Evolutionary conservation across 257 asterid genomes (phyloP), one percentile per base, ranked within the genome.

Genomic region (Misopates orontium): DNA sequence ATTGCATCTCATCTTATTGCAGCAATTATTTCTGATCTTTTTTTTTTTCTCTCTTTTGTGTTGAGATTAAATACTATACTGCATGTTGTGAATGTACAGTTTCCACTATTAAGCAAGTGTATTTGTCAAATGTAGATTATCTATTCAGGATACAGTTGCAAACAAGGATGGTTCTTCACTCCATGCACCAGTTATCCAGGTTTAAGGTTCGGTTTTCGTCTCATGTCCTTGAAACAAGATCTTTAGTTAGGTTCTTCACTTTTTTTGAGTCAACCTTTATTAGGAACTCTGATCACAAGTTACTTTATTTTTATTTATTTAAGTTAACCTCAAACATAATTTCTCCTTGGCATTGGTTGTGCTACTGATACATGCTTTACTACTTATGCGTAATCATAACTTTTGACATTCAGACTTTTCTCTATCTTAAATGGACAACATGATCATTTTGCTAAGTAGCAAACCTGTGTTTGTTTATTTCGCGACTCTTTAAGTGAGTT

Each of bases 131-230:
- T 76, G 77, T 83, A 91, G 98, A 70, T 91, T 62, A 88, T 91
- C 68, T 91, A 91, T 79, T 85, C 95, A 36, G 96, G 98, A 78
- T 91, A 82, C 79, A 88, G 95, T 80, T 91, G 96, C 90, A 79
- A 71, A 67, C 96, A 91, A 71, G 98, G 96, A 18, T 91, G 98
- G 98, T 91, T 91, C 84, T 88, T 88, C 79, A 85, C 98, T 28
- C 98, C 98, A 40, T 91, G 98, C 80, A 83, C 79, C 77, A 82
- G 90, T 61, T 84, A 79, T 79, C 98, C 98, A 7, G 81, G 91
- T 71, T 84, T 91, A 76, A 91, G 98, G 98, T 91, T 19, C 32
- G 70, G 39, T 70, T 49, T 64, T 65, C 66, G 56, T 72, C 16
- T 50, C 32, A 10, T 31, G 11, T 40, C 73, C 62, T 71, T 10